Conservation (phyloP, 2,329 filamentous ascomycete species). For the Fusarium hainanense region DNA sequence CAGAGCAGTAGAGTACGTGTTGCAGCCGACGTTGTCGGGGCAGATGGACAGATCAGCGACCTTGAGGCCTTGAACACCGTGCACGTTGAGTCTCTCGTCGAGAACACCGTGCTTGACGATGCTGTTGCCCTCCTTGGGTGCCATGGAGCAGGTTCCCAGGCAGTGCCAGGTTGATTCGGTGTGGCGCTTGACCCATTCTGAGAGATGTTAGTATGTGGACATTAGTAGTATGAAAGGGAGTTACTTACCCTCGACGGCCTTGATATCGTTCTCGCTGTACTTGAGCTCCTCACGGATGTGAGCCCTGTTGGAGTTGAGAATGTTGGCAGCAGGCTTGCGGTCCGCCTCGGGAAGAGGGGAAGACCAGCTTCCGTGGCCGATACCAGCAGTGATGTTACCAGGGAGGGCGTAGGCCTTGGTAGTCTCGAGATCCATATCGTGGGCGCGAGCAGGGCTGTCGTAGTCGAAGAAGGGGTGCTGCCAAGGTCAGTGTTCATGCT, state of each 20-base stretch:
- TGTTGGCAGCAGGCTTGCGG: constrained; percentile 56
- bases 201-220: background rate
- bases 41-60: constrained; percentile 81
- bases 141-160: constrained; percentile 79
- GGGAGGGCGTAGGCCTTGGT: constrained; percentile 81
- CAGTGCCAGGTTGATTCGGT: constrained; percentile 71
- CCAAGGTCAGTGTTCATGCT: background rate
- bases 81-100: constrained; percentile 81
- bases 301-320: constrained; percentile 73
- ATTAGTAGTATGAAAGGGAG: too few species aligned
- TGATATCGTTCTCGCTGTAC: constrained; percentile 72
- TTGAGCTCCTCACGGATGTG: constrained; percentile 70
- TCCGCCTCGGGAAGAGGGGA: constrained; percentile 66
- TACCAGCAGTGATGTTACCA: constrained; percentile 76
- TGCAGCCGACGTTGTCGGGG: constrained; percentile 80
- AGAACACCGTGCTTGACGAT: constrained; percentile 84
- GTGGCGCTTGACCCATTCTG: constrained; percentile 73
- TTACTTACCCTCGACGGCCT: constrained; percentile 70
- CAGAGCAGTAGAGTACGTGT: constrained; percentile 61
- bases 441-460: constrained; percentile 74
- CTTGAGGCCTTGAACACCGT: constrained; percentile 81
- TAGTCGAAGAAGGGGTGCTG: constrained; percentile 77
- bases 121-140: constrained; percentile 78
- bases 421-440: constrained; percentile 79
- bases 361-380: constrained; percentile 80